These are phyloP conservation scores for Tuber brumale DNA, from an alignment of 495 filamentous ascomycete species.

Conservation along the genomic window DNA sequence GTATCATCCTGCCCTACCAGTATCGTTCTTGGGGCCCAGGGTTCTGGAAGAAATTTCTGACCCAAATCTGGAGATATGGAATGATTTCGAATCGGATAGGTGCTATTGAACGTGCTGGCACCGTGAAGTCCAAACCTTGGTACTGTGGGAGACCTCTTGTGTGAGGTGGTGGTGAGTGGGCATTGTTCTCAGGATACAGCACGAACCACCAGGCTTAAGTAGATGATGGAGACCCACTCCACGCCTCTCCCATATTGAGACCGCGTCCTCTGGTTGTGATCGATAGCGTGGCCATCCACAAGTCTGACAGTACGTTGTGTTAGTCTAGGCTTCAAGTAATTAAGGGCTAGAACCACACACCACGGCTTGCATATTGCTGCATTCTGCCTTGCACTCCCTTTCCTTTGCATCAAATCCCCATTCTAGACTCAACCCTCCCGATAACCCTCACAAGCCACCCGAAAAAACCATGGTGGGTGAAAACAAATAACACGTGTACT, in stretches of 20 bases:
- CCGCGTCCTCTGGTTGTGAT: too few relatives aligned
- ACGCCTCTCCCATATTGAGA: too few relatives aligned
- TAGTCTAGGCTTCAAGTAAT: not conserved
- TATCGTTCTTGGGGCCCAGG: not conserved
- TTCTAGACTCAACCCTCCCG: not conserved
- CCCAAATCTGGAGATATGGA: not conserved
- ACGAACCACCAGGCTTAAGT: too few relatives aligned
- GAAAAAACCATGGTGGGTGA: not conserved
- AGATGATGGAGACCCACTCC: too few relatives aligned
- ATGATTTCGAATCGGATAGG: not conserved
- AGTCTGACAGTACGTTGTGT: not conserved
- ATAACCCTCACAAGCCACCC: not conserved
- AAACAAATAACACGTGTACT: not conserved
- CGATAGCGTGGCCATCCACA: too few relatives aligned
- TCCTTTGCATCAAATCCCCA: not conserved
- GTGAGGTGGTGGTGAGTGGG: too few relatives aligned
- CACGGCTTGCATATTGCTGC: not conserved
- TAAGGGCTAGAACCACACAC: not conserved
- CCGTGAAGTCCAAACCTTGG: not conserved
- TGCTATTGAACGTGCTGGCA: not conserved
- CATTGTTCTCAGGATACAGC: too few relatives aligned
- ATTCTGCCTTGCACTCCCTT: not conserved
- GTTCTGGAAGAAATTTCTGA: not conserved
- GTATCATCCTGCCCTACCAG: too few relatives aligned
- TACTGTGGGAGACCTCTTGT: too few relatives aligned